Percentiles rank a stretch among this genome's conserved stretches.
These are phyloP conservation scores for Pterocarpus macrocarpus DNA, from an alignment of 306 rosid species.

Conservation along the genomic window DNA sequence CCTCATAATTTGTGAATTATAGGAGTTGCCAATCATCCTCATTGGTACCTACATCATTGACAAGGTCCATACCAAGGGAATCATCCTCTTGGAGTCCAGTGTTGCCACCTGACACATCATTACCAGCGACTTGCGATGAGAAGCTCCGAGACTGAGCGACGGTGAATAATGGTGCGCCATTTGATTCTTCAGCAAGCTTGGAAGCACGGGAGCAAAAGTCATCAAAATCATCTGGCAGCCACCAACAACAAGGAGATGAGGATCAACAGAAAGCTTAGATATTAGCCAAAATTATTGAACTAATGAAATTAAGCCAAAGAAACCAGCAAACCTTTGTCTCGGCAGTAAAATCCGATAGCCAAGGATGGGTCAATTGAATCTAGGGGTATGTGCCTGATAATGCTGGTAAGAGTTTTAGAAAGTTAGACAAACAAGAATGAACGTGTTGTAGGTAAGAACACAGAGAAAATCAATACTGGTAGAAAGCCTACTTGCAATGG, in stretches of 20 bases:
- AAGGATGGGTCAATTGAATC: conserved; percentile 91
- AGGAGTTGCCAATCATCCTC: conserved; percentile 96
- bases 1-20: conserved; percentile 41
- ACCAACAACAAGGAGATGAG: conserved; percentile 37
- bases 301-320: conserved; percentile 36
- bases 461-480: conserved; percentile 6
- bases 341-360: conserved; percentile 98
- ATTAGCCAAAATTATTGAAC: conserved; percentile 12
- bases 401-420: conserved; percentile 52
- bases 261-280: conserved; percentile 24
- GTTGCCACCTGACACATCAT: conserved; percentile 51
- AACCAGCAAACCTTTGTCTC: conserved; percentile 74
- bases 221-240: conserved; percentile 76
- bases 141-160: conserved; percentile 66
- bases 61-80: conserved; percentile 44
- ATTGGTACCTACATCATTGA: conserved; percentile 54
- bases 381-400: conserved; percentile 73
- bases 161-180: conserved; percentile 94
- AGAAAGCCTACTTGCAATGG: conserved; percentile 81
- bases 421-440: conserved; percentile 1
- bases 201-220: conserved; percentile 84
- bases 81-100: conserved; percentile 53
- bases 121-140: conserved; percentile 53
- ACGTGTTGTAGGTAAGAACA: background rate
- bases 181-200: conserved; percentile 81